These are phyloP conservation scores for Tephrocybe sp. DNA, from an alignment of 768 basidiomycete species.

Conservation along the genomic window DNA sequence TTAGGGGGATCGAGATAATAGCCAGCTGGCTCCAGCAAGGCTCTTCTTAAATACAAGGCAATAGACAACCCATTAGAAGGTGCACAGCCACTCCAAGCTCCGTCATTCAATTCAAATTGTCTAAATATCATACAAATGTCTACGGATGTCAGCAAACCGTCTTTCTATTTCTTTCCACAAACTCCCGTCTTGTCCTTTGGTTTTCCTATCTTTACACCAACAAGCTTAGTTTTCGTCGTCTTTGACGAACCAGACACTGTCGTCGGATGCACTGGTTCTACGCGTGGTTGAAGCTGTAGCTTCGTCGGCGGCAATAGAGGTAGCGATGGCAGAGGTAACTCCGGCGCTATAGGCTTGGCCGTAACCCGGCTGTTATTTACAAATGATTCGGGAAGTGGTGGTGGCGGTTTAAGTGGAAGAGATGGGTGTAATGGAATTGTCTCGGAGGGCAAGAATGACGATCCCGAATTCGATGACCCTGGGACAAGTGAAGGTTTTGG, in stretches of 20 bases:
- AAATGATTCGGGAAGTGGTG: constrained; percentile 23
- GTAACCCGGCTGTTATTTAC: constrained; percentile 7
- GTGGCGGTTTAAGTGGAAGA: constrained; percentile 42
- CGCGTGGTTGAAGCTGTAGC: constrained; percentile 8
- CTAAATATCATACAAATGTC: too few relatives aligned
- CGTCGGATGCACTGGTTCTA: constrained; percentile 6
- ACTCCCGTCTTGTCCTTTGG: constrained; percentile 26
- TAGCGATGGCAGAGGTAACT: constrained; percentile 21
- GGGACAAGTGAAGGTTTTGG: constrained; percentile 20
- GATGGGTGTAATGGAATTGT: constrained; percentile 27
- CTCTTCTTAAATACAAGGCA: background rate
- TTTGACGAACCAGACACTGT: constrained; percentile 2
- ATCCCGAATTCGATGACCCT: constrained; percentile 7
- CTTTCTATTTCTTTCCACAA: too few relatives aligned
- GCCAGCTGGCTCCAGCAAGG: background rate
- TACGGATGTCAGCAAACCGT: too few relatives aligned
- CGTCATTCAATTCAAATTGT: background rate
- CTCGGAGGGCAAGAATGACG: background rate
- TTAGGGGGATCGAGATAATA: too few relatives aligned
- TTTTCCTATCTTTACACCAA: constrained; percentile 41
- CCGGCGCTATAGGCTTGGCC: constrained; percentile 19
- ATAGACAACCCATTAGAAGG: background rate
- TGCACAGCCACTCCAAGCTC: constrained; percentile 18
- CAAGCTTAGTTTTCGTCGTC: constrained; percentile 26
- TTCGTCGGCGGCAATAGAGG: constrained; percentile 19